phyloP scores from a whole-genome alignment of 192 early-diverging fungal species.

The Entomortierella parvispora region DNA sequence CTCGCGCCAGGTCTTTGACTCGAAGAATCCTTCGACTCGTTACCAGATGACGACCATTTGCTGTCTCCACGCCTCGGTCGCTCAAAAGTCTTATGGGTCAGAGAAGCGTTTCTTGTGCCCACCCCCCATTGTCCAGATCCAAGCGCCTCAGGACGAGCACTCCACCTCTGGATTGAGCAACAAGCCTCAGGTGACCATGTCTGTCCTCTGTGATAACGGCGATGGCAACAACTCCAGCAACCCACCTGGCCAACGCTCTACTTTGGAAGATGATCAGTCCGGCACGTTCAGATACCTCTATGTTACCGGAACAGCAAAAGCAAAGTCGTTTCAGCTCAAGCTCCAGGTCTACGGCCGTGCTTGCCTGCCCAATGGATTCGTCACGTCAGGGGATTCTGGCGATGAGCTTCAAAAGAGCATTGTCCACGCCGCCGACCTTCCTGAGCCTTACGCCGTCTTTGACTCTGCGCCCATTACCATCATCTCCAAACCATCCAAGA shows the following conservation, averaged over 20 bases:
- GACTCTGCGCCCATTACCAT: slow-evolving; percentile 81
- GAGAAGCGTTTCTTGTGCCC: slow-evolving; percentile 90
- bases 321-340: slow-evolving; percentile 79
- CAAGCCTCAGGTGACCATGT: slow-evolving; percentile 69
- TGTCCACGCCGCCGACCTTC: slow-evolving; percentile 33
- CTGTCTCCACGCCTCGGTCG: slow-evolving; percentile 83
- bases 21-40: slow-evolving; percentile 27
- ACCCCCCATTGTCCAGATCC: slow-evolving; percentile 75
- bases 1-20: slow-evolving; percentile 28
- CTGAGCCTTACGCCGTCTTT: slow-evolving; percentile 66
- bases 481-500: slow-evolving; percentile 94
- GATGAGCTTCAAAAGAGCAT: slow-evolving; percentile 8
- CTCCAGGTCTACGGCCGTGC: slow-evolving; percentile 66
- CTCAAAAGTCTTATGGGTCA: slow-evolving; percentile 94
- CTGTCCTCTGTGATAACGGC: slow-evolving; percentile 65
- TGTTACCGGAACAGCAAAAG: slow-evolving; percentile 82
- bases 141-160: slow-evolving; percentile 46
- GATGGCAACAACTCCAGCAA: slow-evolving; percentile 41
- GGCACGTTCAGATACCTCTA: slow-evolving; percentile 81
- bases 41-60: slow-evolving; percentile 77
- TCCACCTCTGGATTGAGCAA: slow-evolving; percentile 53
- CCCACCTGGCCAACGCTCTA: slow-evolving; percentile 55
- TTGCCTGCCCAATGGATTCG: slow-evolving; percentile 40
- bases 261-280: slow-evolving; percentile 61
- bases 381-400: slow-evolving; percentile 14